A percentile compares a stretch with the other conserved stretches of the same genome.
Evolutionary conservation across 2,329 filamentous ascomycete genomes (phyloP).

Genomic region (Aspergillus pseudoglaucus): DNA sequence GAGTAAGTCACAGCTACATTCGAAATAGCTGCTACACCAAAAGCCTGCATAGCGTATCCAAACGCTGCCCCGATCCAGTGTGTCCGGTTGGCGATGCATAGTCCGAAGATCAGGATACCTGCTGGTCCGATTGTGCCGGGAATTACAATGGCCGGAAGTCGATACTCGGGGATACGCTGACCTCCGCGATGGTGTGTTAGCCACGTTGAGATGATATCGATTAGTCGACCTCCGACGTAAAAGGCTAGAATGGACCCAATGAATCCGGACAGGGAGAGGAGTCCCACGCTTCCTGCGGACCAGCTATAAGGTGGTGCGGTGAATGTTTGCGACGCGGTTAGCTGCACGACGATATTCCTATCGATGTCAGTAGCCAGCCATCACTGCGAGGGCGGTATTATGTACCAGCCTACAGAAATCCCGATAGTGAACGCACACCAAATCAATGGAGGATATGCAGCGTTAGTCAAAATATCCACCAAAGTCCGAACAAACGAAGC

Average conservation of each 20-base stretch:
- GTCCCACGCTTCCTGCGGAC: constrained; percentile 16
- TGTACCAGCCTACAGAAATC: constrained; percentile 21
- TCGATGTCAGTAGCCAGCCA: neutral
- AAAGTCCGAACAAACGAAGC: constrained; percentile 19
- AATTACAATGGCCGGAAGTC: constrained; percentile 21
- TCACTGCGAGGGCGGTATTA: neutral
- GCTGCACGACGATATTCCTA: constrained; percentile 26
- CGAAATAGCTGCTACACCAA: constrained; percentile 21
- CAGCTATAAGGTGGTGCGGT: constrained; percentile 21
- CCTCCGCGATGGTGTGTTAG: constrained; percentile 17
- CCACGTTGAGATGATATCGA: constrained; percentile 22
- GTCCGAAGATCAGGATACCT: constrained; percentile 19
- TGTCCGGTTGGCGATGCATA: constrained; percentile 16
- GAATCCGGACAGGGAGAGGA: constrained; percentile 20
- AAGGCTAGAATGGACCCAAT: constrained; percentile 21
- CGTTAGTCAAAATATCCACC: constrained; percentile 16
- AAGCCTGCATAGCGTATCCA: constrained; percentile 22
- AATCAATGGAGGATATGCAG: constrained; percentile 19
- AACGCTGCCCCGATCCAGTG: constrained; percentile 20
- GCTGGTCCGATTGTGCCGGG: constrained; percentile 18
- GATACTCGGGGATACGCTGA: constrained; percentile 18
- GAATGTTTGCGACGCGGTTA: constrained; percentile 21
- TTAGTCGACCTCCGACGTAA: constrained; percentile 21
- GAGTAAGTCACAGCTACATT: constrained; percentile 23
- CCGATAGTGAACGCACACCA: constrained; percentile 23